Evolutionary conservation across 805 yeast genomes (phyloP).

Genomic region (Blastobotrys mokoenaii): DNA sequence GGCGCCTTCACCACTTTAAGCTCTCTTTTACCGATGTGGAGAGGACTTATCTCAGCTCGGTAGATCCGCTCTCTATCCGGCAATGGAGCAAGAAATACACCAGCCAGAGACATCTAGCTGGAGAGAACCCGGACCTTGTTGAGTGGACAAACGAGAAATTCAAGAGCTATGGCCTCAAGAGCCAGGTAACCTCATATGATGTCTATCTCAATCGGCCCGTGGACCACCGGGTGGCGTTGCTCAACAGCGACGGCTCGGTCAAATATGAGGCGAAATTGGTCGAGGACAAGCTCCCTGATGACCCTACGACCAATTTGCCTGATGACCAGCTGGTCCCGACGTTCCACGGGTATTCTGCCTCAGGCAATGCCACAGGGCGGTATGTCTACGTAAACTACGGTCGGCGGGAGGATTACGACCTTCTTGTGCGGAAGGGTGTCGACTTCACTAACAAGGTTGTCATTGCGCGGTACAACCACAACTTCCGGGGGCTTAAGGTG

Average conservation of each 20-base stretch:
- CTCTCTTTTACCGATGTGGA: conserved; percentile 64
- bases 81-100: conserved; percentile 50
- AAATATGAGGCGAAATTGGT: conserved; percentile 44
- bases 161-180: conserved; percentile 49
- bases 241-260: conserved; percentile 27
- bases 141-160: conserved; percentile 54
- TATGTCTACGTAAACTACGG: conserved; percentile 67
- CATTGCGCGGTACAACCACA: conserved; percentile 55
- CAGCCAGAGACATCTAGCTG: conserved; percentile 47
- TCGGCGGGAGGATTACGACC: conserved; percentile 47
- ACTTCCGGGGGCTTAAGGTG: conserved; percentile 68
- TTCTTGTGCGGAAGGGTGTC: conserved; percentile 39
- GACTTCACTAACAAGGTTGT: conserved; percentile 51
- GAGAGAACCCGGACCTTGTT: conserved; percentile 30
- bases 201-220: conserved; percentile 58
- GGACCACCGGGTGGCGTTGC: conserved; percentile 41
- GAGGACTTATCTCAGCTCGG: conserved; percentile 43
- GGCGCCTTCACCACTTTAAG: conserved; percentile 60
- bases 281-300: conserved; percentile 46
- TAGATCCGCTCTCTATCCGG: conserved; percentile 32
- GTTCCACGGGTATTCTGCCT: conserved; percentile 68
- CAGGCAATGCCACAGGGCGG: conserved; percentile 63
- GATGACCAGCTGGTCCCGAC: conserved; percentile 49
- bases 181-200: conserved; percentile 48
- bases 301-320: conserved; percentile 37